Evolutionary conservation across 208 protist species (phyloP).

Genomic region (Wallacemonas sp.): DNA sequence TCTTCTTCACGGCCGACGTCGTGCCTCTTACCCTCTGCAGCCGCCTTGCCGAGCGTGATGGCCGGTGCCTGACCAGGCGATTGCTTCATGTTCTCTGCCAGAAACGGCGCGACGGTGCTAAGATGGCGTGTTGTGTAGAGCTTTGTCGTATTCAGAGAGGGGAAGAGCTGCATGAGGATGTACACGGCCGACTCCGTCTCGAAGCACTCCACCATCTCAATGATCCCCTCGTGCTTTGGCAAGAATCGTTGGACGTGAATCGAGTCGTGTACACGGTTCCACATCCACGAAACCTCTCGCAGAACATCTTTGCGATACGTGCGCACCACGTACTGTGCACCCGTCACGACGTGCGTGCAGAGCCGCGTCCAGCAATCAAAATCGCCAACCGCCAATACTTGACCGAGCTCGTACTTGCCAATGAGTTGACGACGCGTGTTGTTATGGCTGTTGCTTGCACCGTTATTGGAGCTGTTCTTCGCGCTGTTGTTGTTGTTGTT

Average conservation of each 20-base stretch:
- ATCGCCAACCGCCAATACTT: slow-evolving; percentile 73
- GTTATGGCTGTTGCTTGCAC: too few species aligned
- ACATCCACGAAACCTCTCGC: slow-evolving; percentile 82
- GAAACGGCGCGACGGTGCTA: slow-evolving; percentile 12
- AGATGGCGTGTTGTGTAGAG: slow-evolving; percentile 43
- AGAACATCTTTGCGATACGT: slow-evolving; percentile 81
- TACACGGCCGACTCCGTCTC: slow-evolving; percentile 80
- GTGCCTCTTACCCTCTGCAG: too few species aligned
- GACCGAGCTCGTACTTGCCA: slow-evolving; percentile 85
- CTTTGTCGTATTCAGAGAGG: slow-evolving; percentile 63
- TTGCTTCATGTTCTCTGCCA: slow-evolving; percentile 11
- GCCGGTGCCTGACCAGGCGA: too few species aligned
- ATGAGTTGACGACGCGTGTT: slow-evolving; percentile 47
- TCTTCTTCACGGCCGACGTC: too few species aligned
- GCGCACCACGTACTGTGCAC: slow-evolving; percentile 77
- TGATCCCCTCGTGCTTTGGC: slow-evolving; percentile 75
- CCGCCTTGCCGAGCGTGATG: too few species aligned
- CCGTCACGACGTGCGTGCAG: slow-evolving; percentile 78
- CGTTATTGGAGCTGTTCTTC: too few species aligned
- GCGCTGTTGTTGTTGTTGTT: not conserved
- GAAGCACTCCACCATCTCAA: slow-evolving; percentile 89
- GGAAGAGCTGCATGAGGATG: slow-evolving; percentile 86
- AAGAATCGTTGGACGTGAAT: slow-evolving; percentile 84
- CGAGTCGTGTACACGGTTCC: slow-evolving; percentile 68
- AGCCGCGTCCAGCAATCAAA: slow-evolving; percentile 85